Evolutionary conservation across 179 eudicot genomes (phyloP).

Genomic region (Vitellaria paradoxa): DNA sequence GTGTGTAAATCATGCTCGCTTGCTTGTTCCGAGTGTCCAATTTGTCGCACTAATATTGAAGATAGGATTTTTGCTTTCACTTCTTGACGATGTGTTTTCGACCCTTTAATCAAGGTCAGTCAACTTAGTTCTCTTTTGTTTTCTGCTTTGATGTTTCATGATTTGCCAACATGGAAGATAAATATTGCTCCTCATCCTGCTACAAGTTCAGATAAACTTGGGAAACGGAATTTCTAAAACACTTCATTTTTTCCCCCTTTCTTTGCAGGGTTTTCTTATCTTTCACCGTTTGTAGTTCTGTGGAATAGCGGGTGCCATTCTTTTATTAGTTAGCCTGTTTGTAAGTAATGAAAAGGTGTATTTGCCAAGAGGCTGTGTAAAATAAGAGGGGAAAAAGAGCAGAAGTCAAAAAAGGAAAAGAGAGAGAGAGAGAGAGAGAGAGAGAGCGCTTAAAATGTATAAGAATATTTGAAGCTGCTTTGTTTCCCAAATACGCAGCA

Average conservation of each 20-base stretch:
- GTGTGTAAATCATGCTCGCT: conserved; percentile 97
- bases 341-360: conserved; percentile 38
- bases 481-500: too few relatives aligned
- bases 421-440: neutral
- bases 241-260: neutral
- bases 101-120: conserved; percentile 27
- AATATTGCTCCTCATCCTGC: neutral
- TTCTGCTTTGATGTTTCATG: too few relatives aligned
- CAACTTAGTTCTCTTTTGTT: neutral
- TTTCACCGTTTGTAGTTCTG: conserved; percentile 18
- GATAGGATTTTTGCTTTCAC: conserved; percentile 96
- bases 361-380: conserved; percentile 35
- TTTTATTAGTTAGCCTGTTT: conserved; percentile 54
- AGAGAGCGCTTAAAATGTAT: conserved; percentile 4
- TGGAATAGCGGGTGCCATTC: conserved; percentile 40
- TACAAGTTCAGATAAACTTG: too few relatives aligned
- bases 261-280: conserved; percentile 22
- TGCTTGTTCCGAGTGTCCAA: conserved; percentile 98
- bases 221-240: too few relatives aligned
- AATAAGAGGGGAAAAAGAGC: conserved; percentile 14
- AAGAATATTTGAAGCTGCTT: neutral
- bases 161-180: too few relatives aligned
- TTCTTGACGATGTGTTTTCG: conserved; percentile 26
- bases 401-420: neutral
- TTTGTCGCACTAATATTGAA: conserved; percentile 82